Conservation (phyloP, 2,329 filamentous ascomycete genomes). For the Sporothrix curviconia region DNA sequence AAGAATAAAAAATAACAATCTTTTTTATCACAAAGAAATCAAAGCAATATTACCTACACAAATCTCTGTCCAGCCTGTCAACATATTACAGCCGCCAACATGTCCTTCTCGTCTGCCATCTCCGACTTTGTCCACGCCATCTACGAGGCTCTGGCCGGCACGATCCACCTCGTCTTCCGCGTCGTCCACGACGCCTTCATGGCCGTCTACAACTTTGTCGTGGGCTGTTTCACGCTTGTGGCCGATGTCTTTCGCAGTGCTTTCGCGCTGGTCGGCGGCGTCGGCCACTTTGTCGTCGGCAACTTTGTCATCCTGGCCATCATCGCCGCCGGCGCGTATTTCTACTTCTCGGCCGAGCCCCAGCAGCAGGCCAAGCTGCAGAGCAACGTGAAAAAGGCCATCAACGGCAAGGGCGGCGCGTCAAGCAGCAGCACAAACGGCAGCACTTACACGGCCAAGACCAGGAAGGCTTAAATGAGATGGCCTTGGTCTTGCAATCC, state of each 20-base stretch:
- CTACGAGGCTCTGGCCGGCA: constrained; percentile 6
- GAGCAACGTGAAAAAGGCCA: not conserved
- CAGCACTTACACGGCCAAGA: not conserved
- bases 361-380: constrained; percentile 2
- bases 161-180: not conserved
- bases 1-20: not conserved
- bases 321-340: not conserved
- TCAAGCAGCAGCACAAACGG: too few relatives aligned
- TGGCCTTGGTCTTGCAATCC: not conserved
- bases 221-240: not conserved
- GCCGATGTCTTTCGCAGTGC: not conserved
- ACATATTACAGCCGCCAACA: not conserved
- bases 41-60: not conserved
- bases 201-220: not conserved
- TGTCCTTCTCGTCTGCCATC: constrained; percentile 3
- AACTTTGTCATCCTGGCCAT: constrained; percentile 1
- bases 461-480: not conserved
- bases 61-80: not conserved
- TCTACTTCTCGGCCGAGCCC: not conserved
- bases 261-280: not conserved
- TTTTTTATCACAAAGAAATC: not conserved
- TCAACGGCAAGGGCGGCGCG: not conserved
- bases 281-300: constrained; percentile 6
- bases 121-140: constrained; percentile 4
- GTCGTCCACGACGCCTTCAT: not conserved